These are phyloP conservation scores for Beta lomatogona DNA, from an alignment of 179 eudicot species.

Conservation along the genomic window DNA sequence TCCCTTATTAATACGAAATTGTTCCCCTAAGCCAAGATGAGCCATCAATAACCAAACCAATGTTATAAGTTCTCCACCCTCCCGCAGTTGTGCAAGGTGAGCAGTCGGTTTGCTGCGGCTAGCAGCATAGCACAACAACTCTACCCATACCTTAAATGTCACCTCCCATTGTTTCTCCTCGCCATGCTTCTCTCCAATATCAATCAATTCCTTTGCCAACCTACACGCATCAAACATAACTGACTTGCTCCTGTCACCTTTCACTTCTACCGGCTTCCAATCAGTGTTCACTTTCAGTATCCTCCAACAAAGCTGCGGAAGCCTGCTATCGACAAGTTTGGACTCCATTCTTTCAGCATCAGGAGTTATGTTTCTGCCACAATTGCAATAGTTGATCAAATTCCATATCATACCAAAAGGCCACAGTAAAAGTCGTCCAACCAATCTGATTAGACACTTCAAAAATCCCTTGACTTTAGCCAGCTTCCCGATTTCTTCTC, in stretches of 20 bases:
- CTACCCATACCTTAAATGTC: no score
- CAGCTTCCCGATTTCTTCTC: not conserved
- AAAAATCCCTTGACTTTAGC: not conserved
- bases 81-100: no score
- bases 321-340: not conserved
- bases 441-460: not conserved
- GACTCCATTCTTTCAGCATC: not conserved
- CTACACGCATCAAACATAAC: conserved; percentile 30
- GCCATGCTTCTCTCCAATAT: no score
- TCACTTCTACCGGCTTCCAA: not conserved
- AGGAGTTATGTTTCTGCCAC: not conserved
- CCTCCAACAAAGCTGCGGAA: not conserved
- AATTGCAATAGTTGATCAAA: not conserved
- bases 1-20: no score
- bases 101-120: no score
- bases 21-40: no score
- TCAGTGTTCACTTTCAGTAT: conserved; percentile 17
- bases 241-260: conserved; percentile 35
- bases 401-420: not conserved
- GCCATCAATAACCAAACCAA: no score
- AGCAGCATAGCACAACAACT: no score
- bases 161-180: no score
- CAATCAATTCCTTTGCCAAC: no score
- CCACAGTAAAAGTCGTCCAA: not conserved
- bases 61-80: no score